Evolutionary conservation across 495 filamentous ascomycete genomes (phyloP), one percentile per base, ranked within the genome.

Genomic region (Platismatia glauca): DNA sequence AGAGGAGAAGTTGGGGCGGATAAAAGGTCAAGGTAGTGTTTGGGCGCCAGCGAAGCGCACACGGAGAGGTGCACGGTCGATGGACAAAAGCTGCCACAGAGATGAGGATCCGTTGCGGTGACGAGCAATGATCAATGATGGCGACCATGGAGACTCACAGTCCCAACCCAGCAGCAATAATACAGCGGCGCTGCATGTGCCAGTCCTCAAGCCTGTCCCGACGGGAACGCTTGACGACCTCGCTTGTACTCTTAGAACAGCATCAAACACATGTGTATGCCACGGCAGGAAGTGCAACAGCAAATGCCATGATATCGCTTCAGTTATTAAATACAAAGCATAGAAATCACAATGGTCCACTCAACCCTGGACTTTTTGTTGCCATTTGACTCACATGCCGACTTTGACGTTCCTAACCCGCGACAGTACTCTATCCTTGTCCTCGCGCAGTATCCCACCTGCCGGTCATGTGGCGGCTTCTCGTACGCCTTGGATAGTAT

Each of bases 1-100:
- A 63, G 13, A 58, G 58, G 50, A 64, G 61, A 43, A 67, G 57
- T 58, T 64, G 55, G 55, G 43, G 55, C 22, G 61, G 55, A 48
- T 48, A 34, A 61, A 61, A 31, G 27, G 22, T 16, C 7, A 20
- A 20, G 27, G 15, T 53, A 53, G 22, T 53, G 4, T 9, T 52
- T 24, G 8, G 9, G 4, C 24, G n/a, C 43, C 15, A 24, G 43
- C n/a, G n/a, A 24, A 24, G 20, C 22, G n/a, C 1, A 4, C 6
- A 39, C 41, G 20, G n/a, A 44, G 48, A 31, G 27, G 27, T 52
- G 12, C 24, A 52, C 15, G 27, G 16, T 29, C 24, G 7, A 29
- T 52, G 22, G 22, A 7, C 9, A 29, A 27, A 31, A 18, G 27
- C 4, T 15, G 27, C 24, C 24, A 31, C 12, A 4, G 27, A 4